Evolutionary conservation across 148 eudicot species (phyloP).

Genomic region (Camellia japonica): DNA sequence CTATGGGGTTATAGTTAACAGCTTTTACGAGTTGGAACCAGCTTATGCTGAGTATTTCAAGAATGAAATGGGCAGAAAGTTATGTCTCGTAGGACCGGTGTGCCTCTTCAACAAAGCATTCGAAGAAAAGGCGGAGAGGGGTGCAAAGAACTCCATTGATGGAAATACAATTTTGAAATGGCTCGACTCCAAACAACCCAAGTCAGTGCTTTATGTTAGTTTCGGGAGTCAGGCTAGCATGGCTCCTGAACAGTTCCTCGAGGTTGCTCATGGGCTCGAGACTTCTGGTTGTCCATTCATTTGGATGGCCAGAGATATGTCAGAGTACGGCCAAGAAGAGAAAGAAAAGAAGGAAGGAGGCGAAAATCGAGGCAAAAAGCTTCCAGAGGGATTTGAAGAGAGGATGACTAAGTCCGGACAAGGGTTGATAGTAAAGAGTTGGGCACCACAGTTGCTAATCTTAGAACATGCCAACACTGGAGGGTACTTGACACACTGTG

Average conservation of each 20-base stretch:
- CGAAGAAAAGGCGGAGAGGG: too few relatives aligned
- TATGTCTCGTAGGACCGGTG: too few relatives aligned
- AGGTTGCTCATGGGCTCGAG: background rate
- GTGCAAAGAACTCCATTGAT: too few relatives aligned
- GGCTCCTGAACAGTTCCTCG: background rate
- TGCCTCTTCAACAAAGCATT: too few relatives aligned
- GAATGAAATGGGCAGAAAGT: too few relatives aligned
- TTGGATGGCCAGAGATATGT: background rate
- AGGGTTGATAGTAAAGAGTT: constrained; percentile 35
- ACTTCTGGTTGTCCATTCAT: too few relatives aligned
- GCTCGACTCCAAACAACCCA: too few relatives aligned
- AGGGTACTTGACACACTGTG: background rate
- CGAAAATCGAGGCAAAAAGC: background rate
- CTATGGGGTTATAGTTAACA: too few relatives aligned
- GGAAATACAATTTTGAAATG: too few relatives aligned
- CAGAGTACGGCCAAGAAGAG: background rate
- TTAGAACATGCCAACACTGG: constrained; percentile 27
- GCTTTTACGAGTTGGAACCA: too few relatives aligned
- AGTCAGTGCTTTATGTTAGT: too few relatives aligned
- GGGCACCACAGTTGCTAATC: constrained; percentile 51
- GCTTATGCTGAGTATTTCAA: too few relatives aligned
- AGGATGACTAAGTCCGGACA: constrained; percentile 21
- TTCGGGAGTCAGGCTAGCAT: background rate
- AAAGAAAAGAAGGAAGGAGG: background rate
- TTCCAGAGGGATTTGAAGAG: constrained; percentile 9